Base-by-base conservation (phyloP, 495 filamentous ascomycete species). In the Xylaria cubensis region DNA sequence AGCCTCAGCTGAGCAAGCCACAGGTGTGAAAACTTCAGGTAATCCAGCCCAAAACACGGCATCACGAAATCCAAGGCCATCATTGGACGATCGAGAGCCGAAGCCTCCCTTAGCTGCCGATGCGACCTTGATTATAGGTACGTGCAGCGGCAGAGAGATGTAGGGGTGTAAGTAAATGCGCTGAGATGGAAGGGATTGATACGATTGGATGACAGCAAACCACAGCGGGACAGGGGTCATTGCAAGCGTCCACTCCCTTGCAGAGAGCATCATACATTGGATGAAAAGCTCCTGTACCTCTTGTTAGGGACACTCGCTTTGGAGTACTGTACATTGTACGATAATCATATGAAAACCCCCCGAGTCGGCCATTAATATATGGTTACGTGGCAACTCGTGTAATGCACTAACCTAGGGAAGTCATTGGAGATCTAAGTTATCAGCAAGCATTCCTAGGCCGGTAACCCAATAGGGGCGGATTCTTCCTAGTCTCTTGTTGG, bases 1-100 rank as follows among this genome's bases (percentile, higher is more conserved):
- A 53, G 46, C 46, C 48, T 67, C 64, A 53, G 46, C 48, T 67
- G 26, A 56, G 65, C 32, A 67, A 56, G 65, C 65, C 65, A 67
- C 48, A 1, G 34, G 36, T 13, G 65, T 53, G 15, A 34, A 39
- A 32, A 21, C 48, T 55, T 44, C 42, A 51, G n/a, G 17, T 10
- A 51, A 56, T 67, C 7, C 7, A n/a, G 15, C 7, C 26, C 26
- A 9, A 59, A n/a, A 19, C 59, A 42, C 42, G 15, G 17, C 41
- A 21, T 24, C 39, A 17, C 34, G 8, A 36, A 44, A 63, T n/a
- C 36, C 34, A 8, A 6, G 59, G 21, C n/a, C 34, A 44, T 7
- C n/a, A 42, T 41, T 41, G 61, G 61, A 42, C 12, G 36, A 17
- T n/a, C 10, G 34, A 41, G 39, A 15, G 12, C 17, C 12, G 10